These are phyloP conservation scores for Chimonanthus praecox DNA, from an alignment of 164 flowering plant genomes.

Conservation along the genomic window DNA sequence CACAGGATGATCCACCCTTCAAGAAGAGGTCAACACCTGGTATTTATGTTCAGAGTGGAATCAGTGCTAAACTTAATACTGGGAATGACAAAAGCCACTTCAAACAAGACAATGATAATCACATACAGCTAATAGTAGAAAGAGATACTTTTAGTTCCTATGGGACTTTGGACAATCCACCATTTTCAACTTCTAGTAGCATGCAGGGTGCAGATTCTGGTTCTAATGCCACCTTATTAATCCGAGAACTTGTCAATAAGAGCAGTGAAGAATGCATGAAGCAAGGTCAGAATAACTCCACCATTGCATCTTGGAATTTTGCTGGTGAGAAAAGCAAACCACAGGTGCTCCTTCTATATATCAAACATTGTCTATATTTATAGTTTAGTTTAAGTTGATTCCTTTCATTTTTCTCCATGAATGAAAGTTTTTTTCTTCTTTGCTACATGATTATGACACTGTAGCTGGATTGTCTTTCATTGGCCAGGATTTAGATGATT, in stretches of 20 bases:
- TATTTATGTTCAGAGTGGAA: constrained; percentile 21
- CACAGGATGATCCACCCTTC: constrained; percentile 27
- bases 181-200: constrained; percentile 13
- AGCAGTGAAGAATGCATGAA: neutral
- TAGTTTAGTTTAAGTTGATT: neutral
- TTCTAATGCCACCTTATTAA: constrained; percentile 5
- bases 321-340: constrained; percentile 11
- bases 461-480: neutral
- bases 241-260: constrained; percentile 5
- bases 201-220: constrained; percentile 10
- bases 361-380: neutral
- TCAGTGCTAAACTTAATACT: constrained; percentile 11
- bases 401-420: neutral
- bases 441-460: neutral
- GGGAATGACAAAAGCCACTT: constrained; percentile 12
- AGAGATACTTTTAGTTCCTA: constrained; percentile 11
- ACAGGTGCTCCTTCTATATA: constrained; percentile 21
- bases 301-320: neutral
- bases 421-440: neutral
- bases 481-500: constrained; percentile 28
- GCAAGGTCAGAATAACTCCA: constrained; percentile 15
- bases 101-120: constrained; percentile 7
- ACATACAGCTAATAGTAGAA: constrained; percentile 4
- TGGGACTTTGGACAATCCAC: constrained; percentile 17
- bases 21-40: constrained; percentile 20